A percentile compares a stretch with the other conserved stretches of the same genome.
These are phyloP conservation scores for Penicillium sp. DNA, from an alignment of 2,329 filamentous ascomycete species.

Conservation along the genomic window DNA sequence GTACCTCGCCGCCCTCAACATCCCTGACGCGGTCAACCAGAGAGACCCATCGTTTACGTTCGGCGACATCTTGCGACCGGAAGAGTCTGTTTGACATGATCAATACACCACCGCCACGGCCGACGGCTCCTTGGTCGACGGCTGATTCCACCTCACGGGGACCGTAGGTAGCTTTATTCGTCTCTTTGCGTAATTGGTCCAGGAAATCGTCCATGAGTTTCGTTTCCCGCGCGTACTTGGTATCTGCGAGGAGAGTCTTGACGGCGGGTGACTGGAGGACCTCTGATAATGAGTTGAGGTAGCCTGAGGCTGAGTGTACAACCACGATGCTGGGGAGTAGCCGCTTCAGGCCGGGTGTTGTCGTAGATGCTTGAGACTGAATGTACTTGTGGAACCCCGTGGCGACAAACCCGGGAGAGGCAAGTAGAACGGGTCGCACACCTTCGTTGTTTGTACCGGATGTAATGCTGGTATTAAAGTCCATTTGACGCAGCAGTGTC, in stretches of 20 bases:
- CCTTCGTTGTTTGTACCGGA: conserved; percentile 42
- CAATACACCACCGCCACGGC: conserved; percentile 79
- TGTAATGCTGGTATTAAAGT: conserved; percentile 60
- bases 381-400: conserved; percentile 77
- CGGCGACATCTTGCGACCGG: conserved; percentile 75
- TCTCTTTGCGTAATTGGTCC: conserved; percentile 76
- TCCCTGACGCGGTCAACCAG: conserved; percentile 87
- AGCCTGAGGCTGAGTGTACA: conserved; percentile 81
- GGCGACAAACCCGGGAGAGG: conserved; percentile 87
- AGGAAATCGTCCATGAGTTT: conserved; percentile 83
- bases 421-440: conserved; percentile 71
- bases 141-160: conserved; percentile 78
- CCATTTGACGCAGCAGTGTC: conserved; percentile 75
- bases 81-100: conserved; percentile 89
- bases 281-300: conserved; percentile 85
- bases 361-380: conserved; percentile 62
- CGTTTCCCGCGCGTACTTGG: conserved; percentile 85
- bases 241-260: conserved; percentile 75
- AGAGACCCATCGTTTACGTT: conserved; percentile 77
- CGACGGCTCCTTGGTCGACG: conserved; percentile 84
- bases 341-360: conserved; percentile 68
- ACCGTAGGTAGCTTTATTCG: conserved; percentile 90
- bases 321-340: conserved; percentile 64
- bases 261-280: conserved; percentile 82
- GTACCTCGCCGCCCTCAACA: conserved; percentile 78